Conservation (phyloP, 805 yeast species). For the Candida jianshihensis region DNA sequence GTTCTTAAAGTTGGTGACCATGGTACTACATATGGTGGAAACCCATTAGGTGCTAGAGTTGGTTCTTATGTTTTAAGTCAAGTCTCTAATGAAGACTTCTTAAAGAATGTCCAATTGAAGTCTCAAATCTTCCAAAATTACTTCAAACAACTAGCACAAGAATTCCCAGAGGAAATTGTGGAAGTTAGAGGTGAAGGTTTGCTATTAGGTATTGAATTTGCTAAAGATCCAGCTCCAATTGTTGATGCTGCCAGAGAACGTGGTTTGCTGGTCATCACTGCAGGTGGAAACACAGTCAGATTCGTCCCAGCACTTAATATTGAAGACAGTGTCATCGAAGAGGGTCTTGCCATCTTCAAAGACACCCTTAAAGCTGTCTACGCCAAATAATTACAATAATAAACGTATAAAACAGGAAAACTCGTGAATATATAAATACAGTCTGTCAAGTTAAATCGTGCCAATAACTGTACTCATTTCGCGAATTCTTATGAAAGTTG, state of each 20-base stretch:
- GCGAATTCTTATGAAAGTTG: too few species aligned
- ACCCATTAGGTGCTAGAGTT: conserved; percentile 83
- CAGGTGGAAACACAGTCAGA: conserved; percentile 87
- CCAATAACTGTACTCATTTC: too few species aligned
- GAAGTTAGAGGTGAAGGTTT: conserved; percentile 87
- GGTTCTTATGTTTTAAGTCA: conserved; percentile 70
- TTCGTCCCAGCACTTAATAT: conserved; percentile 90
- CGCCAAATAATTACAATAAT: conserved; percentile 1
- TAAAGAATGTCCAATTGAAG: conserved; percentile 52
- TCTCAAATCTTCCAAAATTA: conserved; percentile 49
- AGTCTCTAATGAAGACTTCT: conserved; percentile 54
- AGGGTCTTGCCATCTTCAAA: conserved; percentile 68
- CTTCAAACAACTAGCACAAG: conserved; percentile 41
- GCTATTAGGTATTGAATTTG: conserved; percentile 76
- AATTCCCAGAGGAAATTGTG: conserved; percentile 53
- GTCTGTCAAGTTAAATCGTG: too few species aligned
- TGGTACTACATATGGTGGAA: conserved; percentile 97
- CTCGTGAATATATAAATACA: too few species aligned
- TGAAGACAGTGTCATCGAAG: conserved; percentile 55
- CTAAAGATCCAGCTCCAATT: conserved; percentile 53
- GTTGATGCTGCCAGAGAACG: conserved; percentile 64
- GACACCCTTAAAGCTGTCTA: conserved; percentile 37
- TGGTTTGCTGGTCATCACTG: conserved; percentile 82
- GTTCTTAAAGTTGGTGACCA: conserved; percentile 86
- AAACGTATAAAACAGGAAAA: too few species aligned